Conservation (phyloP, 2,329 filamentous ascomycete species). For the Phialocephala subalpina region DNA sequence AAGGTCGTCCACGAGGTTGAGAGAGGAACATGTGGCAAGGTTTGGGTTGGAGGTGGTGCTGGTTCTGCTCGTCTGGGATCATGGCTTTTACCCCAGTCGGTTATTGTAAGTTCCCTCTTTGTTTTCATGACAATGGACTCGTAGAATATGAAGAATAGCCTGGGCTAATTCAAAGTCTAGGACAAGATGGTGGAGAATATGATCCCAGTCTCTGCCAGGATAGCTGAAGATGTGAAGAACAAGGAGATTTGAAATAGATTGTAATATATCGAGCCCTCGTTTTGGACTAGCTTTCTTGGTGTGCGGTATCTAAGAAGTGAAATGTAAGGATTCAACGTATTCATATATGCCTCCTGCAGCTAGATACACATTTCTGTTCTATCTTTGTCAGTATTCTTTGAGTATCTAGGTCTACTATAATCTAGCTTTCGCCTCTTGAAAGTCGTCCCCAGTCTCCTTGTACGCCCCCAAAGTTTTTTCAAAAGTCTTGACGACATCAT, state of each 20-base stretch:
- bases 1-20: slow-evolving; percentile 9
- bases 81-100: slow-evolving; percentile 4
- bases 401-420: neutral
- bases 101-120: slow-evolving; percentile 5
- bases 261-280: too few relatives aligned
- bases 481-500: slow-evolving; percentile 39
- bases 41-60: slow-evolving; percentile 8
- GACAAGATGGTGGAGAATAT: neutral
- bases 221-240: neutral
- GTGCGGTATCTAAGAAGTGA: too few relatives aligned
- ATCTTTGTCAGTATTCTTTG: too few relatives aligned
- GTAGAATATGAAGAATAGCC: too few relatives aligned
- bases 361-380: too few relatives aligned
- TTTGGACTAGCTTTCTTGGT: too few relatives aligned
- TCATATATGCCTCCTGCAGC: too few relatives aligned
- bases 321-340: too few relatives aligned
- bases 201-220: neutral
- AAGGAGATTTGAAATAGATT: too few relatives aligned
- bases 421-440: neutral
- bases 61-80: neutral
- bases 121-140: neutral
- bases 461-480: slow-evolving; percentile 15
- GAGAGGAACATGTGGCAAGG: neutral
- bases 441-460: neutral
- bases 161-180: neutral